Conservation (phyloP, 2,329 filamentous ascomycete genomes). For the Leptosphaerulina australis region DNA sequence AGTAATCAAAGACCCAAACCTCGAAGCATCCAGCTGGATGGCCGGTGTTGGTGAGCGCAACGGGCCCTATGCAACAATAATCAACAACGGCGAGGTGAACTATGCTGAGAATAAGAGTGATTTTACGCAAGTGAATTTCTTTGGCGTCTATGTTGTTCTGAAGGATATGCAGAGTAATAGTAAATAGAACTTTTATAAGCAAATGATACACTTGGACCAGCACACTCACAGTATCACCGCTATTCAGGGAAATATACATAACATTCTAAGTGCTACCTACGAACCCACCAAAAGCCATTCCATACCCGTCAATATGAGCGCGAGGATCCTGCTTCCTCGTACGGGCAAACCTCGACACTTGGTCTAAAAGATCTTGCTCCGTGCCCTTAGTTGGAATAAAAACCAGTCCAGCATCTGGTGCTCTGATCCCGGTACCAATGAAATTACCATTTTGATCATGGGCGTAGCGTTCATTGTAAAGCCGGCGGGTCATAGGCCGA, state of each 20-base stretch:
- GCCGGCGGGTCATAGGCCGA: slow-evolving; percentile 35
- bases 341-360: slow-evolving; percentile 37
- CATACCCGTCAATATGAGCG: slow-evolving; percentile 8
- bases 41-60: background rate
- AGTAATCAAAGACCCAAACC: background rate
- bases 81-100: slow-evolving; percentile 3
- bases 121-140: slow-evolving; percentile 7
- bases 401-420: slow-evolving; percentile 32
- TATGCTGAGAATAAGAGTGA: background rate
- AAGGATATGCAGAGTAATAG: background rate
- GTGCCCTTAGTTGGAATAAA: slow-evolving; percentile 37
- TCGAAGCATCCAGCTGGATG: background rate
- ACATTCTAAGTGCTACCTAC: background rate
- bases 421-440: slow-evolving; percentile 30
- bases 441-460: slow-evolving; percentile 38
- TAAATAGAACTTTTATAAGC: too few species aligned
- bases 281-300: slow-evolving; percentile 1
- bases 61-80: background rate
- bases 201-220: background rate
- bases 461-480: slow-evolving; percentile 39
- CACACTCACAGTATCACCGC: too few species aligned
- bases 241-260: background rate
- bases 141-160: background rate
- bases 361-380: slow-evolving; percentile 33
- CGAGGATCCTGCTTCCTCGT: slow-evolving; percentile 26